These are phyloP conservation scores for Brassica cretica DNA, from an alignment of 345 rosid genomes.

Conservation along the genomic window DNA sequence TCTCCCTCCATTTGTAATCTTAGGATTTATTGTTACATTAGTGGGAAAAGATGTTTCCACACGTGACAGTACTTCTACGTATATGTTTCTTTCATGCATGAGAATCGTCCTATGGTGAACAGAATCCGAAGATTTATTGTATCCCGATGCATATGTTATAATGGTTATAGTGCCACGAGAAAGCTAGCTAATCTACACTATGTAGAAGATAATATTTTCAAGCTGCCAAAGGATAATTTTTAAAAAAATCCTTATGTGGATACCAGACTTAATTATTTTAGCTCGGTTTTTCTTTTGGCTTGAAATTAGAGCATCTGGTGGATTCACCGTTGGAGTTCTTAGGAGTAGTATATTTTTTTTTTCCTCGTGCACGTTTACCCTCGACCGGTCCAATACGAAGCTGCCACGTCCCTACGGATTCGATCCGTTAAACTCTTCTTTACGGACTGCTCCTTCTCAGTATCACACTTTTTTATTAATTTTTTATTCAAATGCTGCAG, in stretches of 20 bases:
- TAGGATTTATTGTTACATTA: background rate
- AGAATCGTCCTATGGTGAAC: background rate
- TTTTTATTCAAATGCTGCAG: too few relatives aligned
- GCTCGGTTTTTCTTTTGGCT: background rate
- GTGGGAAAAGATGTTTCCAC: background rate
- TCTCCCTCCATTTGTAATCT: slow-evolving; percentile 77
- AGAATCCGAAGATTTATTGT: background rate
- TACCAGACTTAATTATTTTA: background rate
- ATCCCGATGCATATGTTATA: background rate
- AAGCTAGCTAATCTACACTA: background rate
- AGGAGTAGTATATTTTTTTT: too few relatives aligned
- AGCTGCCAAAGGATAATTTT: background rate
- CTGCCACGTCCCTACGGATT: too few relatives aligned
- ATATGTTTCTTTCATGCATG: background rate
- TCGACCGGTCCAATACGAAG: too few relatives aligned
- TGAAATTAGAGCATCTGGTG: background rate
- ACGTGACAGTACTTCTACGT: background rate
- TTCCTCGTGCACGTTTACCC: too few relatives aligned
- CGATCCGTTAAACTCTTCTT: too few relatives aligned
- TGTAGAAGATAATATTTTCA: background rate
- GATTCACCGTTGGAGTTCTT: too few relatives aligned
- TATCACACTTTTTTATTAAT: too few relatives aligned
- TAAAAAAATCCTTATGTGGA: background rate
- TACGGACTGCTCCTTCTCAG: too few relatives aligned
- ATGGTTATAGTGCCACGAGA: background rate